Evolutionary conservation across 805 yeast genomes (phyloP), one percentile per base, ranked within the genome.

Genomic region (Kuraishia piskuri): DNA sequence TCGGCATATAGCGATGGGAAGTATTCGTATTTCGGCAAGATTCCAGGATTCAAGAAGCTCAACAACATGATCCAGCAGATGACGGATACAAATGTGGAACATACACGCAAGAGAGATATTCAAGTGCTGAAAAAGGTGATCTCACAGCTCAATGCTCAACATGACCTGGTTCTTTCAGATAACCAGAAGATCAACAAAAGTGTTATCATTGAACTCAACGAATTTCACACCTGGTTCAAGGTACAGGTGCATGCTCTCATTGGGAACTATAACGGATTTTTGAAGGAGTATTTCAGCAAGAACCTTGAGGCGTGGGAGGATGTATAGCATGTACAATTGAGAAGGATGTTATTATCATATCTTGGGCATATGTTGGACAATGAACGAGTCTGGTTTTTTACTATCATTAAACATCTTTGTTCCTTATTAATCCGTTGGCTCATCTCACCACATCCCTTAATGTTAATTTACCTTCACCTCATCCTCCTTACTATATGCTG

Each of bases 1-100:
- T 66, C 67, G 3, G 53, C 65, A 49, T 67, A 62, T 40, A 59
- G 67, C 1, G 61, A 64, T 48, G 62, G 65, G 47, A 54, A 66
- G 19, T 48, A 23, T 12, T 45, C 22, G 26, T 57, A 60, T 23
- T 66, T 61, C 51, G 68, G 62, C 14, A 69, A 64, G 46, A 67
- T 69, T 8, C 74, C 74, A 1, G 73, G 72, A 2, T 55, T 70
- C 31, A 67, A 60, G 49, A 68, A 62, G 51, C 49, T 70, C n/a
- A 69, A 67, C 55, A 68, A 61, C 50, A 67, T 65, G 37, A 59
- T 69, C 2, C 56, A 60, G 26, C 67, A 68, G 49, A 67, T 68
- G 54, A 68, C 69, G 31, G 73, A 69, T 49, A 57, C 62, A 1
- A 64, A 68, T 54, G 71, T 70, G 1, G 71, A 67, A 31, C 67